A percentile compares a stretch with the other conserved stretches of the same genome.
Evolutionary conservation across 768 basidiomycete genomes (phyloP).

Genomic region (Boletus reticulatus): DNA sequence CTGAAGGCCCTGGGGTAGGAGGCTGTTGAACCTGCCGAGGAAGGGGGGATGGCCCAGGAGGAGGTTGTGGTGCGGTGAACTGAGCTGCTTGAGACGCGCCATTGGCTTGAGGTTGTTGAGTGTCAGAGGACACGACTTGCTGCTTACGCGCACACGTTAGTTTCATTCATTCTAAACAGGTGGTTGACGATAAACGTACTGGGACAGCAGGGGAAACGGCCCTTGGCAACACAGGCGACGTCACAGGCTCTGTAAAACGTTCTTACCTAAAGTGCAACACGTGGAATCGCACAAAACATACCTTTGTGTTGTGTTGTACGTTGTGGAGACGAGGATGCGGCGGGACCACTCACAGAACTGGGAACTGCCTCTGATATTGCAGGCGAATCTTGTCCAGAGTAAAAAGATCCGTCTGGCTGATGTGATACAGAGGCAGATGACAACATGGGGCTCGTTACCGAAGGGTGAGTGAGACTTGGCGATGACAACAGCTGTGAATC

Average conservation of each 20-base stretch:
- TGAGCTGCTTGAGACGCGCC: conserved; percentile 28
- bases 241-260: conserved; percentile 38
- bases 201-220: conserved; percentile 41
- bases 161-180: conserved; percentile 13
- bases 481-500: conserved; percentile 54
- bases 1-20: conserved; percentile 27
- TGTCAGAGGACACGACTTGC: conserved; percentile 38
- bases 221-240: conserved; percentile 43
- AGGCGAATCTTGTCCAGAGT: conserved; percentile 71
- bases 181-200: conserved; percentile 34
- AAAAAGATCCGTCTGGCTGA: conserved; percentile 65
- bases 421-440: conserved; percentile 68
- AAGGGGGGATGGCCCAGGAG: conserved; percentile 44
- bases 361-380: conserved; percentile 65
- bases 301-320: conserved; percentile 49
- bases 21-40: conserved; percentile 48
- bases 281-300: conserved; percentile 25
- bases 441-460: conserved; percentile 77
- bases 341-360: conserved; percentile 44
- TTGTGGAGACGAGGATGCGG: conserved; percentile 61
- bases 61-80: conserved; percentile 30
- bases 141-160: conserved; percentile 26
- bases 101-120: conserved; percentile 38
- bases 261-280: conserved; percentile 21
- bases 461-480: conserved; percentile 83